Evolutionary conservation across 2,329 filamentous ascomycete genomes (phyloP), one percentile per base, ranked within the genome.

Genomic region (Zopfia rhizophila): DNA sequence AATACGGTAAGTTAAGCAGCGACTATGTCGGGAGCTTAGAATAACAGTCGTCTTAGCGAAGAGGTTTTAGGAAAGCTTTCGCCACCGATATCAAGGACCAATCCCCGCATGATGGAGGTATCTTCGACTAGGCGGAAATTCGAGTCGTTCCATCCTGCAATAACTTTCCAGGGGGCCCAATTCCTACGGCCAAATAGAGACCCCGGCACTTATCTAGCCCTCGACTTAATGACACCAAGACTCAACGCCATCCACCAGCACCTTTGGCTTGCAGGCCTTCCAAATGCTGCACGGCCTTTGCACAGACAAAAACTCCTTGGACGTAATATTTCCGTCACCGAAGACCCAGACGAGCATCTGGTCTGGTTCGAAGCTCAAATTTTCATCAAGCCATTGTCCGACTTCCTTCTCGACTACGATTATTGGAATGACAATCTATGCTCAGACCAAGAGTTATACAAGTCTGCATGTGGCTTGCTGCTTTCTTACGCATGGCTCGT

Each of bases 301-400:
- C 70, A 75, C 41, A 35, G 56, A 6, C 68, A 72, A 31, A 45
- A 47, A 11, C 42, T 66, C 1, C 54, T 65, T 8, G 50, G 49
- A 1, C 67, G 69, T 8, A 32, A 52, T 2, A 67, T 75, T 13
- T 14, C 69, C 2, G 28, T 72, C n/a, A 65, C 66, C 4, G 71
- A 75, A 46, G 52, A 69, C 17, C 52, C 64, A 1, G 61, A 70
- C 23, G 51, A 72, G 7, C 71, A 75, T 49, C 55, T 75, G 0
- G 60, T 73, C n/a, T 48, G 48, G 54, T 45, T 38, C 14, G 40
- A 52, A 19, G 21, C 18, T 3, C n/a, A 43, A 12, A 38, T 60
- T 23, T 55, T 45, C 27, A 30, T 58, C 17, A 58, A 58, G 31
- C 53, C 48, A 11, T 21, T 58, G 31, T 50, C 49, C 13, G 29